Conservation (phyloP, 2,329 filamentous ascomycete genomes). For the Nectriaceae sp. region DNA sequence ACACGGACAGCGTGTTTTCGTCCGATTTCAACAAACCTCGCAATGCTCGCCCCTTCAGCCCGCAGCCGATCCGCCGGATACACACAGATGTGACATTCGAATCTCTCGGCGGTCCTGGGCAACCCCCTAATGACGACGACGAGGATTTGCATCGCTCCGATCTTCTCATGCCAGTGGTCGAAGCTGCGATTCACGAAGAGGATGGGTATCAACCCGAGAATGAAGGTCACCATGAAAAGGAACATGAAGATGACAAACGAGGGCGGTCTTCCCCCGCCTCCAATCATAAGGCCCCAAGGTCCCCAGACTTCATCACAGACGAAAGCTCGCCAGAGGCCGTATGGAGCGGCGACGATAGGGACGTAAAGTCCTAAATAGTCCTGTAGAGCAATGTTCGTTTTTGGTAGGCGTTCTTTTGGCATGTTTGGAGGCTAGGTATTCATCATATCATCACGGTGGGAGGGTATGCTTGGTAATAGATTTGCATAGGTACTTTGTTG, state of each 20-base stretch:
- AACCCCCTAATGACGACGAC: slow-evolving; percentile 7
- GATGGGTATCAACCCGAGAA: slow-evolving; percentile 12
- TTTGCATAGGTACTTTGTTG: slow-evolving; percentile 26
- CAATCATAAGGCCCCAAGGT: slow-evolving; percentile 17
- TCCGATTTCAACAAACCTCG: slow-evolving; percentile 55
- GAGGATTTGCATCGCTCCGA: slow-evolving; percentile 22
- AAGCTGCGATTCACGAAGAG: slow-evolving; percentile 17
- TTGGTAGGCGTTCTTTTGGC: slow-evolving; percentile 20
- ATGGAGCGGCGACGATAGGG: slow-evolving; percentile 21
- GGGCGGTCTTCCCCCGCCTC: slow-evolving; percentile 18
- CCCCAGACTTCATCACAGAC: slow-evolving; percentile 29
- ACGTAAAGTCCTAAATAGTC: slow-evolving; percentile 3
- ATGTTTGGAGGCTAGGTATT: slow-evolving; percentile 12
- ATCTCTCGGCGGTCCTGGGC: slow-evolving; percentile 33
- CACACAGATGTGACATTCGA: slow-evolving; percentile 45
- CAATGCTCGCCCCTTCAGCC: slow-evolving; percentile 61
- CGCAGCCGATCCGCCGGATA: slow-evolving; percentile 49
- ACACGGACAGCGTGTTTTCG: slow-evolving; percentile 54
- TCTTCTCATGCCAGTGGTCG: slow-evolving; percentile 23
- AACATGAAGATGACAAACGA: slow-evolving; percentile 15
- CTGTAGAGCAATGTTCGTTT: slow-evolving; percentile 1
- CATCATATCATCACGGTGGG: slow-evolving; percentile 16
- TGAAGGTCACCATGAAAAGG: neutral
- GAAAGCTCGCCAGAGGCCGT: slow-evolving; percentile 30
- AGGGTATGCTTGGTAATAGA: slow-evolving; percentile 15